A percentile compares a stretch with the other conserved stretches of the same genome.
These are phyloP conservation scores for Cladosporium sp. DNA, from an alignment of 2,329 filamentous ascomycete species.

Conservation along the genomic window DNA sequence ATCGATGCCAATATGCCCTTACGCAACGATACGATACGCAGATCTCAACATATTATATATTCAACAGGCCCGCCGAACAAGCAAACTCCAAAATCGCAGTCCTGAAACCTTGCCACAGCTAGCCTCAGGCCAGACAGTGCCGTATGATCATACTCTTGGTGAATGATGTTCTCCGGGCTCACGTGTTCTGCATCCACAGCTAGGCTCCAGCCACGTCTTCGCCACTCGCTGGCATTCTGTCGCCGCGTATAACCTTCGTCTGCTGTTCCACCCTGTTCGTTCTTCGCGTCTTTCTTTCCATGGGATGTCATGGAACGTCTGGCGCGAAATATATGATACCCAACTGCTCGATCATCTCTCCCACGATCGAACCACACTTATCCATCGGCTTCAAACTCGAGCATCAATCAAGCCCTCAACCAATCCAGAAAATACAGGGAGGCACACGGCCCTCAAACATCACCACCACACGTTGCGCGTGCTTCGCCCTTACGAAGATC, in stretches of 20 bases:
- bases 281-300: background rate
- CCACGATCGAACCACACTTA: background rate
- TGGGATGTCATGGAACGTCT: background rate
- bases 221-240: slow-evolving; percentile 8
- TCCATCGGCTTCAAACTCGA: background rate
- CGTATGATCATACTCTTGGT: background rate
- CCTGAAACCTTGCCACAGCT: background rate
- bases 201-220: slow-evolving; percentile 12
- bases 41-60: background rate
- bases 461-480: background rate
- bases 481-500: background rate
- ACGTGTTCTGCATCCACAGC: background rate
- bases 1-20: background rate
- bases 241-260: background rate
- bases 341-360: background rate
- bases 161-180: background rate
- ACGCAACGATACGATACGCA: background rate
- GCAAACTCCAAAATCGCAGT: background rate
- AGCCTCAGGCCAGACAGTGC: background rate
- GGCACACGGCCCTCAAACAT: background rate
- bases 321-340: background rate
- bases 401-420: background rate
- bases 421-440: background rate
- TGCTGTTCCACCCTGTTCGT: slow-evolving; percentile 5
- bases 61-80: background rate